A percentile compares a stretch with the other conserved stretches of the same genome.
Conservation (phyloP, 1,284 basidiomycete genomes). For the Ganoderma leucocontextum region DNA sequence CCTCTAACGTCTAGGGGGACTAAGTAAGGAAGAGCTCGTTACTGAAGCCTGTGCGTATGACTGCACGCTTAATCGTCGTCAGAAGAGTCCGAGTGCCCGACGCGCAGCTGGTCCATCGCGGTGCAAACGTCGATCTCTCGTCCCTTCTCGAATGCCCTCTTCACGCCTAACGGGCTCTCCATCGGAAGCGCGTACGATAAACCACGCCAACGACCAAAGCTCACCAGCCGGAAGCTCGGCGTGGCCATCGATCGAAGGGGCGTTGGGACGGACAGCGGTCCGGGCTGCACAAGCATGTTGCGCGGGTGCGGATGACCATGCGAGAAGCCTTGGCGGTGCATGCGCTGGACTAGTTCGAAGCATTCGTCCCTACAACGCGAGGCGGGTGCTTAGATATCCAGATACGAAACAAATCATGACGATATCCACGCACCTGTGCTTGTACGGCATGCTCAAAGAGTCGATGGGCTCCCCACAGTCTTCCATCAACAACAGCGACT, state of each 20-base stretch:
- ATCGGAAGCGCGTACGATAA: not conserved
- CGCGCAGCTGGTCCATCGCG: conserved; percentile 16
- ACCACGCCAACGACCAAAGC: conserved; percentile 50
- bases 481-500: conserved; percentile 59
- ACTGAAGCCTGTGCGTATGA: not conserved
- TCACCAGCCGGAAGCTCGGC: conserved; percentile 58
- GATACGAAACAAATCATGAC: not conserved
- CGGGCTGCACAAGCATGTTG: conserved; percentile 57
- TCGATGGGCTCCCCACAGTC: conserved; percentile 53
- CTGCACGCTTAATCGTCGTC: conserved; percentile 4
- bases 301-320: conserved; percentile 52
- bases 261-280: conserved; percentile 49
- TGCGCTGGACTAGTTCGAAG: conserved; percentile 49
- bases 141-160: conserved; percentile 19
- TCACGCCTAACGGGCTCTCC: conserved; percentile 10
- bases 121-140: conserved; percentile 12
- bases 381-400: not conserved
- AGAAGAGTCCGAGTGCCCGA: conserved; percentile 6
- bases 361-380: conserved; percentile 47
- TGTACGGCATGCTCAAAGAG: conserved; percentile 38
- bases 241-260: conserved; percentile 32
- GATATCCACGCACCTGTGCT: conserved; percentile 42
- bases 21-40: not conserved
- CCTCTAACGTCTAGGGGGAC: conserved; percentile 2
- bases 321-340: conserved; percentile 50